Conservation (phyloP, 768 basidiomycete genomes). For the Phaeolepiota aurea region DNA sequence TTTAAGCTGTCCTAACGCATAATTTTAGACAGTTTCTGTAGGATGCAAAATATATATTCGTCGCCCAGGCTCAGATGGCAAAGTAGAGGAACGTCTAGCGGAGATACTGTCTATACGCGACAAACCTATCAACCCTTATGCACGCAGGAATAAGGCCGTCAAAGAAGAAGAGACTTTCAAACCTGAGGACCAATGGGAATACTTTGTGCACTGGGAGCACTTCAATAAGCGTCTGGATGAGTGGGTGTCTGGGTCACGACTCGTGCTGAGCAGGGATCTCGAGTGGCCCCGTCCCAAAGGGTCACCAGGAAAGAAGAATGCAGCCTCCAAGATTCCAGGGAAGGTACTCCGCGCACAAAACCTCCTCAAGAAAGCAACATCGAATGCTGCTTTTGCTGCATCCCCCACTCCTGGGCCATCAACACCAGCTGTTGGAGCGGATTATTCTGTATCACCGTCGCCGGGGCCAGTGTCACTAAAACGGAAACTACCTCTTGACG, state of each 20-base stretch:
- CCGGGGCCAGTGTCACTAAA: constrained; percentile 50
- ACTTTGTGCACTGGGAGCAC: constrained; percentile 97
- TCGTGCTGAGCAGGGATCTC: constrained; percentile 78
- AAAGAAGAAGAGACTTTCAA: constrained; percentile 37
- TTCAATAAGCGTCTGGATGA: constrained; percentile 99
- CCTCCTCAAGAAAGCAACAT: constrained; percentile 61
- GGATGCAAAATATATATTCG: constrained; percentile 95
- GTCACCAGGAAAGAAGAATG: constrained; percentile 46
- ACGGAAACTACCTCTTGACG: constrained; percentile 59
- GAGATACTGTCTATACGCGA: constrained; percentile 95
- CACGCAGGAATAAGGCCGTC: constrained; percentile 31
- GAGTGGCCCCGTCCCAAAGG: constrained; percentile 94
- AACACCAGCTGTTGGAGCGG: constrained; percentile 34
- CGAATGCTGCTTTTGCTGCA: constrained; percentile 51
- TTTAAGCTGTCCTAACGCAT: constrained; percentile 17
- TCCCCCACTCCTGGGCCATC: constrained; percentile 56
- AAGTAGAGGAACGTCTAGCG: constrained; percentile 83
- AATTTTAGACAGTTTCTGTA: constrained; percentile 67
- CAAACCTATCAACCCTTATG: constrained; percentile 61
- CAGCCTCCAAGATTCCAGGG: constrained; percentile 44
- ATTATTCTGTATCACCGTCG: constrained; percentile 44
- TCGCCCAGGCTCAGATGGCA: constrained; percentile 67
- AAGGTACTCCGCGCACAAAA: constrained; percentile 54
- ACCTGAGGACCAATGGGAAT: constrained; percentile 80
- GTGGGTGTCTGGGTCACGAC: constrained; percentile 86